Evolutionary conservation across 192 early-diverging fungal genomes (phyloP).

Genomic region (Podila minutissima): DNA sequence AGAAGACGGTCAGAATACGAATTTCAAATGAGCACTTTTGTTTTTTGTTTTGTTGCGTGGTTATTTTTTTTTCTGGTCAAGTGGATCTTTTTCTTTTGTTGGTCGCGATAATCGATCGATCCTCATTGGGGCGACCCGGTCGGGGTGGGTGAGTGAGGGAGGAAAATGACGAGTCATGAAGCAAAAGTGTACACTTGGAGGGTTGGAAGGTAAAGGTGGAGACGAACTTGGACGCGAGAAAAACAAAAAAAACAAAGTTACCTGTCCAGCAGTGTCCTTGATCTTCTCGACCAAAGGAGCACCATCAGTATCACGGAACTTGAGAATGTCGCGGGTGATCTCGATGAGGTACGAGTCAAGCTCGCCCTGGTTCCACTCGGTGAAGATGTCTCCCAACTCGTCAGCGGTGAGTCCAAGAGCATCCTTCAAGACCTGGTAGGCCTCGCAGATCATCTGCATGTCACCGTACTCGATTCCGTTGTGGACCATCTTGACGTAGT

Average conservation of each 20-base stretch:
- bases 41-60: neutral
- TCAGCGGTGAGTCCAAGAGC: conserved; percentile 83
- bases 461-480: conserved; percentile 99
- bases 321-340: conserved; percentile 94
- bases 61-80: neutral
- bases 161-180: neutral
- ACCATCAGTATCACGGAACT: conserved; percentile 93
- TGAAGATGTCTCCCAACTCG: conserved; percentile 90
- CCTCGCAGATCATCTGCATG: conserved; percentile 99
- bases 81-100: too few relatives aligned
- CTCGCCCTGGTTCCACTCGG: conserved; percentile 97
- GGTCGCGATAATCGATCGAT: too few relatives aligned
- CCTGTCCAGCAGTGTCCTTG: conserved; percentile 94
- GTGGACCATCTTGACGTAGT: conserved; percentile 99
- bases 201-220: neutral
- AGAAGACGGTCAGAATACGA: neutral
- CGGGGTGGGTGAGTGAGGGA: neutral
- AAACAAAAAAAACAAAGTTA: conserved; percentile 36
- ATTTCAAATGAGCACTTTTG: neutral
- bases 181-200: neutral
- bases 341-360: conserved; percentile 98
- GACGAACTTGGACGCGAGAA: neutral
- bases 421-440: conserved; percentile 93
- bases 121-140: too few relatives aligned
- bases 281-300: conserved; percentile 92